Base-by-base conservation (phyloP, 805 yeast species). In the Metschnikowia sp. region DNA sequence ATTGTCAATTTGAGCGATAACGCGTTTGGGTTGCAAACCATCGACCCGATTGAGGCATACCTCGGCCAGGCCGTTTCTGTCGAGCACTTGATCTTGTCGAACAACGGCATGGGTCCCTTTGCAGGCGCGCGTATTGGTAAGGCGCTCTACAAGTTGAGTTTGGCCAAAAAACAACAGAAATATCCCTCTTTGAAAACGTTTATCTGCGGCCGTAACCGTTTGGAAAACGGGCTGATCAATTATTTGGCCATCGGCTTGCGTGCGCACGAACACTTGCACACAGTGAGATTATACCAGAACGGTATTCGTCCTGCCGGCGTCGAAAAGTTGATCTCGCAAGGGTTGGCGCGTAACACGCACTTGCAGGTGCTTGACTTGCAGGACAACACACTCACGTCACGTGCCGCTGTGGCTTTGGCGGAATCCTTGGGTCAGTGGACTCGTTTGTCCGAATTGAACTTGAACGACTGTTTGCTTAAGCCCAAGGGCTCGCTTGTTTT, bases 91-190 rank as follows among this genome's bases (percentile, higher is more conserved):
- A 83, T 88, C 55, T 75, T 94, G 52, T 85, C 97, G 40, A 94
- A 94, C 70, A 94, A 94, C 66, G 99, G 99, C 47, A 85, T 94
- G 82, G 99, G 99, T 32, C 99, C 99, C 26, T 86, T 86, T 64
- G 96, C 98, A 0, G 99, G 99, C 59, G 85, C 92, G 48, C 81
- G 96, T 64, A 87, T 94, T 52, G 99, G 97, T 50, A 82, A 82
- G 58, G 88, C 96, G 4, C 78, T 94, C 40, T 88, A 75, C 69
- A 76, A 78, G 56, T 77, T 92, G 54, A 82, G 94, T 18, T 66
- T 65, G 43, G 84, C 83, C 48, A 90, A 90, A 68, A 65, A 72
- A 53, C 63, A 66, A n/a, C 68, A 70, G 36, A 72, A 77, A 19
- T 69, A 79, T 45, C 68, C 74, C 31, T 67, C 79, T 12, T 77